These are phyloP conservation scores for Mycena amicta DNA, from an alignment of 768 basidiomycete genomes.

Conservation along the genomic window DNA sequence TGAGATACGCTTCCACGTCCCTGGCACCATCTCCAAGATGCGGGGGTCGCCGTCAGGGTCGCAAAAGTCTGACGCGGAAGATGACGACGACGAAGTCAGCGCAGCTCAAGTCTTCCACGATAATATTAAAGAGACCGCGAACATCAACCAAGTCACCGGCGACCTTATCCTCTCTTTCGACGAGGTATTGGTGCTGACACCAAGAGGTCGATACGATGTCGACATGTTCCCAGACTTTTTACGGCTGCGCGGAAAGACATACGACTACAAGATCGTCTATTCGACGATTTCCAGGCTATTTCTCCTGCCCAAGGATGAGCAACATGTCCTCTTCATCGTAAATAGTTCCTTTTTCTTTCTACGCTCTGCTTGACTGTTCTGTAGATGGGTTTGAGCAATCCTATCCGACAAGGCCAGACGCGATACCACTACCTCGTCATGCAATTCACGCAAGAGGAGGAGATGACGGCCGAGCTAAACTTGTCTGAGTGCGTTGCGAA, in stretches of 20 bases:
- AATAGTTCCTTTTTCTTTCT: slow-evolving; percentile 31
- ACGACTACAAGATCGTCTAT: slow-evolving; percentile 97
- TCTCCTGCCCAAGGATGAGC: slow-evolving; percentile 94
- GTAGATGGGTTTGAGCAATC: slow-evolving; percentile 87
- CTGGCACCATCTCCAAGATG: slow-evolving; percentile 69
- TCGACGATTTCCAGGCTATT: slow-evolving; percentile 86
- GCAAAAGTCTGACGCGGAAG: slow-evolving; percentile 72
- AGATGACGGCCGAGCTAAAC: slow-evolving; percentile 93
- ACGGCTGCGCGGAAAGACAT: slow-evolving; percentile 95
- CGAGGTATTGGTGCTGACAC: slow-evolving; percentile 92
- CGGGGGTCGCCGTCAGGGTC: slow-evolving; percentile 74
- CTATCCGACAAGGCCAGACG: slow-evolving; percentile 97
- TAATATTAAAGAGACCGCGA: slow-evolving; percentile 92
- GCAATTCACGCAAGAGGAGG: slow-evolving; percentile 97
- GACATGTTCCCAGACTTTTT: slow-evolving; percentile 97
- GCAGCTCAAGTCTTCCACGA: slow-evolving; percentile 98
- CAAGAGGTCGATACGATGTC: slow-evolving; percentile 95
- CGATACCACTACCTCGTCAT: slow-evolving; percentile 97
- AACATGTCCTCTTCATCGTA: slow-evolving; percentile 93
- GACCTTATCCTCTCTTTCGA: slow-evolving; percentile 94
- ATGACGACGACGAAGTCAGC: slow-evolving; percentile 73
- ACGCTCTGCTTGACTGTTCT: neutral
- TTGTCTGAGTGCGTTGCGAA: slow-evolving; percentile 74
- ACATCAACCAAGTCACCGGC: slow-evolving; percentile 88
- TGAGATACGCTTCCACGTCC: slow-evolving; percentile 96